Conservation (phyloP, 2,329 filamentous ascomycete species). For the Epichloe gansuensis region DNA sequence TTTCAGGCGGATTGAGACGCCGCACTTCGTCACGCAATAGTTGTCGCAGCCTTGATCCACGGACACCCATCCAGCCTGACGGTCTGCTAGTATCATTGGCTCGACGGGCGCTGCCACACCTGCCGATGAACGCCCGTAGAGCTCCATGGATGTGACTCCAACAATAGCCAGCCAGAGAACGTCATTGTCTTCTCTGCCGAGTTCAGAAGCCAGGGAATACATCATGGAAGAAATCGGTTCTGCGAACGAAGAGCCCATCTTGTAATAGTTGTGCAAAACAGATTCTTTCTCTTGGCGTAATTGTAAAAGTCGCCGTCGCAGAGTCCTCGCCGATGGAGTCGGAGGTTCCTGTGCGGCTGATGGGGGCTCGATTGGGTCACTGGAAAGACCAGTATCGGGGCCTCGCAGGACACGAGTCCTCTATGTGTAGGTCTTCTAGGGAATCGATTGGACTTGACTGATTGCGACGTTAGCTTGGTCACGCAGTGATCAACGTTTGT, state of each 20-base stretch:
- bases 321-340: conserved; percentile 55
- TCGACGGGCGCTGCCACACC: conserved; percentile 55
- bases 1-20: conserved; percentile 72
- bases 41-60: conserved; percentile 73
- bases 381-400: conserved; percentile 33
- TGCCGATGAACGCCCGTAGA: conserved; percentile 76
- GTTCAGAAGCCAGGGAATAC: conserved; percentile 86
- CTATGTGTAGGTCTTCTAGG: conserved; percentile 45
- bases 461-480: background rate
- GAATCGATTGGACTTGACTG: conserved; percentile 56
- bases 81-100: conserved; percentile 41
- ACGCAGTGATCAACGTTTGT: background rate
- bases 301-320: conserved; percentile 62
- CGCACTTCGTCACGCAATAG: conserved; percentile 87
- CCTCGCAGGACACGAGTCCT: conserved; percentile 46
- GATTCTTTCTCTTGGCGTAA: conserved; percentile 67
- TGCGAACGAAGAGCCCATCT: conserved; percentile 77
- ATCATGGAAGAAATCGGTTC: conserved; percentile 91
- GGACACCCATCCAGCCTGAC: conserved; percentile 69
- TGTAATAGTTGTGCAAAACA: conserved; percentile 72
- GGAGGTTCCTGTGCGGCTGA: conserved; percentile 47
- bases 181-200: conserved; percentile 94
- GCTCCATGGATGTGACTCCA: conserved; percentile 84
- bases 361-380: conserved; percentile 39
- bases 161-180: conserved; percentile 91